Evolutionary conservation across 2,329 filamentous ascomycete species (phyloP).

Genomic region (Botryotinia convoluta): DNA sequence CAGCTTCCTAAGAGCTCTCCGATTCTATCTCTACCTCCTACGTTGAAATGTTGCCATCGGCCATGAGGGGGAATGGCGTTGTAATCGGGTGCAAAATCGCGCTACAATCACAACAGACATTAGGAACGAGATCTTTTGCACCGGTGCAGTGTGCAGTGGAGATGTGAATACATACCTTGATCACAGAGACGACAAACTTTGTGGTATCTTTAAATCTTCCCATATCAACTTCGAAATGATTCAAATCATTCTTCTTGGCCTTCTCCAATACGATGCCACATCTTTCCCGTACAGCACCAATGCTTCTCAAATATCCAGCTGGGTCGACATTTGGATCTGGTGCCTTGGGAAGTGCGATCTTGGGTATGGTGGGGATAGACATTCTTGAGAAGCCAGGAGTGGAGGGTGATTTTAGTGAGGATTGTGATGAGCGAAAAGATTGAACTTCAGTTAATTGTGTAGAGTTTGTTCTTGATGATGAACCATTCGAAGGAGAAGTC

Average conservation of each 20-base stretch:
- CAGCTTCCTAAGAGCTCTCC: slow-evolving; percentile 69
- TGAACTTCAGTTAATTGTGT: slow-evolving; percentile 29
- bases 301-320: slow-evolving; percentile 84
- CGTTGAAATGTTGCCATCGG: slow-evolving; percentile 78
- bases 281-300: slow-evolving; percentile 80
- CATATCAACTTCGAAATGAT: slow-evolving; percentile 70
- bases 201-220: slow-evolving; percentile 66
- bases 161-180: slow-evolving; percentile 54
- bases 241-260: slow-evolving; percentile 65
- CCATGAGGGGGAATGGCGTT: slow-evolving; percentile 80
- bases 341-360: slow-evolving; percentile 76
- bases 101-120: slow-evolving; percentile 43
- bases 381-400: slow-evolving; percentile 35
- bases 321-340: slow-evolving; percentile 88
- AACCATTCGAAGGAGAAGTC: slow-evolving; percentile 28
- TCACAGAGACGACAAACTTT: slow-evolving; percentile 68
- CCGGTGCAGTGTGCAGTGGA: slow-evolving; percentile 12
- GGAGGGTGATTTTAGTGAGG: slow-evolving; percentile 35
- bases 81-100: slow-evolving; percentile 69
- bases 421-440: slow-evolving; percentile 26
- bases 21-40: slow-evolving; percentile 73
- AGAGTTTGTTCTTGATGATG: slow-evolving; percentile 31
- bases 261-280: slow-evolving; percentile 59
- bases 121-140: neutral
- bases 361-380: slow-evolving; percentile 54